Evolutionary conservation across 352 stramenopile genomes (phyloP).

Genomic region (Phytophthora tentaculata): DNA sequence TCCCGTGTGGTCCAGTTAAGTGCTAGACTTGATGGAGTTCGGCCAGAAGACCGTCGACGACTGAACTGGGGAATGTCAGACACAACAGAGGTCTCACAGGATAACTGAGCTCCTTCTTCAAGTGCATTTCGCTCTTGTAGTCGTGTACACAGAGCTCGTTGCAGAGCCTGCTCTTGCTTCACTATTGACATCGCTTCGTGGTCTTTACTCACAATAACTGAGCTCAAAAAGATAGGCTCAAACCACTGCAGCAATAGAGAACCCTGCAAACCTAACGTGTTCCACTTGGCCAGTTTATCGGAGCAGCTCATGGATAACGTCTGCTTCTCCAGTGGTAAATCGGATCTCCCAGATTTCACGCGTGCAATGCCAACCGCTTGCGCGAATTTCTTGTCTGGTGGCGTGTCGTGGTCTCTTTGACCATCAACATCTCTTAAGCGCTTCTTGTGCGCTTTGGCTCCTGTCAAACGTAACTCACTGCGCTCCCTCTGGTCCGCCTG

Average conservation of each 20-base stretch:
- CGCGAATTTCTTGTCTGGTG: constrained; percentile 56
- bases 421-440: constrained; percentile 10
- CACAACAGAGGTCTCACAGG: constrained; percentile 30
- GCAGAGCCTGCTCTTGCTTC: constrained; percentile 53
- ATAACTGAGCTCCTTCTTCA: constrained; percentile 3
- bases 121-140: constrained; percentile 29
- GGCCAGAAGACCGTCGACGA: constrained; percentile 19
- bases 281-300: constrained; percentile 94
- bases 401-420: constrained; percentile 1
- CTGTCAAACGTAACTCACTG: constrained; percentile 64
- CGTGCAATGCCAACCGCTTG: constrained; percentile 82
- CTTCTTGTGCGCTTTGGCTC: constrained; percentile 60
- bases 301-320: constrained; percentile 94
- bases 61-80: constrained; percentile 27
- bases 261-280: constrained; percentile 83
- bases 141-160: constrained; percentile 51
- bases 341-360: constrained; percentile 92
- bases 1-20: constrained; percentile 64
- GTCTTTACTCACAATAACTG: constrained; percentile 60
- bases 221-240: constrained; percentile 56
- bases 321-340: constrained; percentile 86
- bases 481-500: constrained; percentile 26
- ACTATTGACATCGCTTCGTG: constrained; percentile 34
- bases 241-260: constrained; percentile 70
- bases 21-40: constrained; percentile 49